Conservation (phyloP, 257 asterid genomes). For the Ligustrum vulgare region DNA sequence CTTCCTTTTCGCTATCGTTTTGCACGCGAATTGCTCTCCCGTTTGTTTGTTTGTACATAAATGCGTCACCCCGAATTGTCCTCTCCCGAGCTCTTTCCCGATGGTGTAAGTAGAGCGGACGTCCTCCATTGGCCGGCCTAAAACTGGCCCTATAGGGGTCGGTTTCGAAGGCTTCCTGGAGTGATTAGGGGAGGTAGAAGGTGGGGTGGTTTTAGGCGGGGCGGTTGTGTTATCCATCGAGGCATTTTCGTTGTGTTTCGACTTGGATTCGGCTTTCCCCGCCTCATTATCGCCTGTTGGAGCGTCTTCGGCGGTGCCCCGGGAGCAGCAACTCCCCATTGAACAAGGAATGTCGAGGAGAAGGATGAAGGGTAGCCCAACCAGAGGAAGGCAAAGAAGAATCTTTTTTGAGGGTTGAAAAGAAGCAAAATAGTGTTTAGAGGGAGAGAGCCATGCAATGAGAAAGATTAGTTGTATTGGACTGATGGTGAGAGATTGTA, state of each 20-base stretch:
- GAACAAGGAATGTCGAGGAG: constrained; percentile 2
- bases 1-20: constrained; percentile 84
- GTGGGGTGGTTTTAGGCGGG: constrained; percentile 27
- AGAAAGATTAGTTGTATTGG: constrained; percentile 24
- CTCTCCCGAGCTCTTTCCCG: constrained; percentile 91
- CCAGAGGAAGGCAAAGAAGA: constrained; percentile 25
- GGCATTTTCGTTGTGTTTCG: not conserved
- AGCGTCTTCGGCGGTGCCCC: constrained; percentile 35
- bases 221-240: constrained; percentile 6
- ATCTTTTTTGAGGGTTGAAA: constrained; percentile 16
- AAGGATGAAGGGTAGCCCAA: constrained; percentile 17
- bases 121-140: constrained; percentile 88
- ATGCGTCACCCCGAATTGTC: constrained; percentile 88
- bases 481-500: constrained; percentile 47
- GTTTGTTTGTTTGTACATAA: constrained; percentile 74
- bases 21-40: constrained; percentile 86
- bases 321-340: constrained; percentile 79
- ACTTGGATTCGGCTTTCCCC: constrained; percentile 14
- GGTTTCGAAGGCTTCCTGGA: constrained; percentile 40
- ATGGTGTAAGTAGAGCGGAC: constrained; percentile 52
- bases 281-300: constrained; percentile 9
- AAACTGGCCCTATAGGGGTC: constrained; percentile 61
- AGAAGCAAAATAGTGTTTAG: constrained; percentile 28
- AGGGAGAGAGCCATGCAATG: constrained; percentile 35
- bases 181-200: constrained; percentile 34